Base-by-base conservation (phyloP, 148 eudicot genomes). In the Chenopodium album region DNA sequence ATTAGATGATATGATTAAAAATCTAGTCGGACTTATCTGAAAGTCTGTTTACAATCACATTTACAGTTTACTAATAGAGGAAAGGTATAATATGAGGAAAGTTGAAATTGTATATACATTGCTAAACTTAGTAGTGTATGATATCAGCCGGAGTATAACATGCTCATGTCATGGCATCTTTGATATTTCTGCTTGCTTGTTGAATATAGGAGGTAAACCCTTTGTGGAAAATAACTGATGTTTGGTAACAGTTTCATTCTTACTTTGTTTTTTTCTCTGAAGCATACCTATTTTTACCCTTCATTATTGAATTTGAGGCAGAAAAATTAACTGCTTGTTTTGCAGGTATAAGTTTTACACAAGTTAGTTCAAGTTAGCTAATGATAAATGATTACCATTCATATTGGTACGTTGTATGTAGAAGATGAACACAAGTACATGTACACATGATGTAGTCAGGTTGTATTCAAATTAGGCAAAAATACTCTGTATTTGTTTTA, bases 51-150 rank as follows among this genome's bases (percentile, higher is more conserved):
- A 28, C 77, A 74, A 50, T 6, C 29, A 47, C 77, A 74, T 74
- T 6, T 52, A 47, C 63, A 22, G 56, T 44, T 22, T 22, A 46
- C 54, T 72, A 74, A 26, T n/a, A 22, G 23, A 26, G 77, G 77
- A 74, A 74, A 74, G 52, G 63, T 50, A 50, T 7, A 26, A 14
- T 52, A 2, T 26, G 9, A 48, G 60, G 7, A 47, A 73, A 47
- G 26, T 73, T 48, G 9, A 74, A 47, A 1, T 26, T 74, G 75
- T 20, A 17, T 14, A 48, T 28, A 63, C 63, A 44, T 48, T 74
- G 76, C 76, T 50, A 50, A 74, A 74, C 31, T 48, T 22, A 52
- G 77, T 50, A 74, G 52, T 44, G 29, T 46, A 46, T 72, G 29
- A 46, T 72, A 48, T 12, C 75, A 72, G 56, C 75, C 1, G 22